phyloP scores from a whole-genome alignment of 371 early-diverging fungal species.

The Rhizopus delemar region DNA sequence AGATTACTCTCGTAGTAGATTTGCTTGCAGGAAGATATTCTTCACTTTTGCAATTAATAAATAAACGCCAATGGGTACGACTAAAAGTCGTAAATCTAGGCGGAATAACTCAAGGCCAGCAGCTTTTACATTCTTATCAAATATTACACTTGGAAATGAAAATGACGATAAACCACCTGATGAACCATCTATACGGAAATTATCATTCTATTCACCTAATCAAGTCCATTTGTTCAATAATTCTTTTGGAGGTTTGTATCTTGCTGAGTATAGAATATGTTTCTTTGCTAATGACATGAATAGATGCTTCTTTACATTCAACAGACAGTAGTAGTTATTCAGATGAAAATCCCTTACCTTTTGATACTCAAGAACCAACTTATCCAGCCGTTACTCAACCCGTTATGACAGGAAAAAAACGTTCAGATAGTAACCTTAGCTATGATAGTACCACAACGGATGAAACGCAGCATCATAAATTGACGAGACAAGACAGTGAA shows the following conservation, averaged over 20 bases:
- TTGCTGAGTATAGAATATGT: no score
- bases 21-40: slow-evolving; percentile 36
- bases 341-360: slow-evolving; percentile 33
- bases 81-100: slow-evolving; percentile 61
- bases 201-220: slow-evolving; percentile 2
- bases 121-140: slow-evolving; percentile 50
- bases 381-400: slow-evolving; percentile 39
- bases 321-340: slow-evolving; percentile 43
- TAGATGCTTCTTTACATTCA: slow-evolving; percentile 41
- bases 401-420: slow-evolving; percentile 37
- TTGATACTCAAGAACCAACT: slow-evolving; percentile 22
- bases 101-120: slow-evolving; percentile 56
- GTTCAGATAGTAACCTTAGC: neutral
- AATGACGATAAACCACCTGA: slow-evolving; percentile 28
- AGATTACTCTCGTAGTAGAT: slow-evolving; percentile 14
- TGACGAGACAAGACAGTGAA: slow-evolving; percentile 54
- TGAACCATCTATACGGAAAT: slow-evolving; percentile 21
- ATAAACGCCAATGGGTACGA: slow-evolving; percentile 53
- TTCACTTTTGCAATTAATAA: slow-evolving; percentile 27
- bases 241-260: slow-evolving; percentile 17
- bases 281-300: neutral
- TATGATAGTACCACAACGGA: slow-evolving; percentile 33
- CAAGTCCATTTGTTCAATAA: slow-evolving; percentile 10
- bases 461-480: slow-evolving; percentile 41
- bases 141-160: slow-evolving; percentile 50